Evolutionary conservation across 1,284 basidiomycete species (phyloP).

Genomic region (Ceratorhiza oryzae-sativae): DNA sequence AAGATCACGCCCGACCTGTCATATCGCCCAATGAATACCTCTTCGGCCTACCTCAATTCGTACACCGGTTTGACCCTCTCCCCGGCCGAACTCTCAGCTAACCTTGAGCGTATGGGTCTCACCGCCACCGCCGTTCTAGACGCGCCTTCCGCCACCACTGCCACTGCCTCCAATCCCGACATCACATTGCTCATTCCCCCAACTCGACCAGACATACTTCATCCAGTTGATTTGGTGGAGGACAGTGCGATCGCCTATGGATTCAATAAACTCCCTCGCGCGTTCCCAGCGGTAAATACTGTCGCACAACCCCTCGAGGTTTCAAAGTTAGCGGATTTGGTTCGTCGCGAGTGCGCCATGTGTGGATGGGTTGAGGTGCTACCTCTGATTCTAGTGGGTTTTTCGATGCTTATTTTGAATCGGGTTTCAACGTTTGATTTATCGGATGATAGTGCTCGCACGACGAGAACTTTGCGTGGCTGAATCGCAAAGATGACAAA

Average conservation of each 20-base stretch:
- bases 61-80: constrained; percentile 86
- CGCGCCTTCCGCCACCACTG: not conserved
- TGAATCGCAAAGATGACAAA: constrained; percentile 86
- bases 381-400: constrained; percentile 85
- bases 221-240: constrained; percentile 99
- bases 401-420: not conserved
- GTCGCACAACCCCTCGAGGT: constrained; percentile 92
- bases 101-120: constrained; percentile 81
- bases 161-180: constrained; percentile 56
- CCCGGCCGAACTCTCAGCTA: constrained; percentile 64
- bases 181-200: constrained; percentile 82
- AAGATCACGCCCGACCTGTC: constrained; percentile 85
- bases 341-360: constrained; percentile 90
- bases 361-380: constrained; percentile 97
- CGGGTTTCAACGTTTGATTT: not conserved
- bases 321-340: constrained; percentile 89
- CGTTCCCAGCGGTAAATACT: constrained; percentile 94
- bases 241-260: constrained; percentile 98
- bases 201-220: constrained; percentile 95
- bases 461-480: constrained; percentile 95
- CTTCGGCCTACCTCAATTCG: constrained; percentile 91
- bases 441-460: constrained; percentile 91
- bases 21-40: constrained; percentile 75
- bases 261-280: constrained; percentile 93
- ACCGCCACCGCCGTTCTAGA: constrained; percentile 58